phyloP scores from a whole-genome alignment of 164 flowering plant genomes.

The grape (Vitis vinifera) region DNA sequence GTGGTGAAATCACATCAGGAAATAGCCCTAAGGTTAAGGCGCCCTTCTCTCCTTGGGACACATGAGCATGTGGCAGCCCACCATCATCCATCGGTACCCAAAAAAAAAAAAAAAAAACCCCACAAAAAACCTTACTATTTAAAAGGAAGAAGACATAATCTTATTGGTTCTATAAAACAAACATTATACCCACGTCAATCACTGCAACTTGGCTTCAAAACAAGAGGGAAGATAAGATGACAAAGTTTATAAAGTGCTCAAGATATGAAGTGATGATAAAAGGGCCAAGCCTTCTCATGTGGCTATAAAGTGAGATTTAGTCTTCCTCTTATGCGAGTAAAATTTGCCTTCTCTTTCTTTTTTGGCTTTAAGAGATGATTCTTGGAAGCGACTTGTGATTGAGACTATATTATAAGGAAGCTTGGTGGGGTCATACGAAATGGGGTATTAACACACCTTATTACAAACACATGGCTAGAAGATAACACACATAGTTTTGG shows the following conservation, averaged over 20 bases:
- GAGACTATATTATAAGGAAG: conserved; percentile 20
- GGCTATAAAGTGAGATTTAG: conserved; percentile 1
- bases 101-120: background rate
- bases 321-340: background rate
- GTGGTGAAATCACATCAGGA: background rate
- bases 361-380: background rate
- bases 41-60: conserved; percentile 24
- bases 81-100: background rate
- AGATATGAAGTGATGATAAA: background rate
- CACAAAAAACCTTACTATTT: conserved; percentile 4
- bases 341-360: too few relatives aligned
- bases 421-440: conserved; percentile 15
- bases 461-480: conserved; percentile 22
- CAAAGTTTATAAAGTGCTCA: background rate
- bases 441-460: conserved; percentile 19
- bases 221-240: background rate
- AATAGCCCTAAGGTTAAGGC: conserved; percentile 21
- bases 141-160: background rate
- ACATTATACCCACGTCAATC: conserved; percentile 18
- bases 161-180: conserved; percentile 14
- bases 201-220: conserved; percentile 17
- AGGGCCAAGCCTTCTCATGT: background rate
- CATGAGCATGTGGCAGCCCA: conserved; percentile 30
- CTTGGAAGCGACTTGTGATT: conserved; percentile 29
- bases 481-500: conserved; percentile 30